These are phyloP conservation scores for Favolaschia claudopus DNA, from an alignment of 768 basidiomycete genomes.

Conservation along the genomic window DNA sequence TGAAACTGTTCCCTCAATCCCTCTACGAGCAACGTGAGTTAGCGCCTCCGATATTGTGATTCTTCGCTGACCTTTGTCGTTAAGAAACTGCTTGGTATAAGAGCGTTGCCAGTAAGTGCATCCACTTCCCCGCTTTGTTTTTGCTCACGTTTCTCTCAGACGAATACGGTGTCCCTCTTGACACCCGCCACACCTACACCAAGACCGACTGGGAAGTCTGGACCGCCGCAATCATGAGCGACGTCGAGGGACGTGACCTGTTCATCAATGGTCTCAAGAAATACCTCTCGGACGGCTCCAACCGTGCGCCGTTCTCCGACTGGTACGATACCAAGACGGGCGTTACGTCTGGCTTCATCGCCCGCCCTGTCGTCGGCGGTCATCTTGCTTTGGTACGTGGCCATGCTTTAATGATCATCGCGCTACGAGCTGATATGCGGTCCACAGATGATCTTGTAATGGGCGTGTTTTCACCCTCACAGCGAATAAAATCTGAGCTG, in stretches of 20 bases:
- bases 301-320: constrained; percentile 43
- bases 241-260: constrained; percentile 39
- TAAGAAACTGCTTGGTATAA: constrained; percentile 42
- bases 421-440: background rate
- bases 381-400: constrained; percentile 34
- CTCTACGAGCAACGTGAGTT: constrained; percentile 41
- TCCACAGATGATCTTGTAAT: background rate
- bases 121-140: background rate
- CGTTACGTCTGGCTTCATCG: constrained; percentile 42
- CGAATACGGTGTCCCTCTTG: constrained; percentile 40
- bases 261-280: constrained; percentile 44
- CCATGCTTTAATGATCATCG: background rate
- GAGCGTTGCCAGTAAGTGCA: constrained; percentile 27
- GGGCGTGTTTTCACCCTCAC: too few relatives aligned
- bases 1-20: constrained; percentile 46
- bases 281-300: constrained; percentile 40
- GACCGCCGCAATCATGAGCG: constrained; percentile 46
- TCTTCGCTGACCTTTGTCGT: background rate
- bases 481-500: too few relatives aligned
- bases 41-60: background rate
- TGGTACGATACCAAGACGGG: constrained; percentile 51
- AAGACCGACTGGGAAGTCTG: constrained; percentile 54
- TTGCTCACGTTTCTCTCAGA: background rate
- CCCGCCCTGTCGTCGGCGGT: constrained; percentile 51
- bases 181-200: constrained; percentile 44